Conservation (phyloP, 2,329 filamentous ascomycete genomes). For the Alternaria novae-zelandiae region DNA sequence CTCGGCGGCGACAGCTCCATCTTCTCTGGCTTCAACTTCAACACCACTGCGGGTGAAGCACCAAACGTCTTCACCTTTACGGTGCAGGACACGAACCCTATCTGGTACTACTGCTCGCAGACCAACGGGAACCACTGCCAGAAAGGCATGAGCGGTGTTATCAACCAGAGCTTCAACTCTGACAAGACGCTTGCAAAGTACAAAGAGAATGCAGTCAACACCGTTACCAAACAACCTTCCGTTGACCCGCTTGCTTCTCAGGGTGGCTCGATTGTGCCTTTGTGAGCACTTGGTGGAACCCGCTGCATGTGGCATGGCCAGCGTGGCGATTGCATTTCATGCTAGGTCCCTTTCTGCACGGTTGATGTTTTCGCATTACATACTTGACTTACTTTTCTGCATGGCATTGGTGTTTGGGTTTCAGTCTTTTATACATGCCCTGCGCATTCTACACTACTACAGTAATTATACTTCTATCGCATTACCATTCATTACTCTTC, state of each 20-base stretch:
- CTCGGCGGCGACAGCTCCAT: conserved; percentile 60
- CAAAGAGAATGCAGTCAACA: conserved; percentile 31
- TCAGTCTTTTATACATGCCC: not conserved
- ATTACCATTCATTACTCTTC: too few species aligned
- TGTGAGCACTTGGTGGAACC: conserved; percentile 14
- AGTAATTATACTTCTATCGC: not conserved
- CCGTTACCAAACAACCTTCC: conserved; percentile 32
- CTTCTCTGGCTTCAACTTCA: conserved; percentile 69
- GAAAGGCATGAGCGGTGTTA: conserved; percentile 73
- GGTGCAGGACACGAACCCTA: conserved; percentile 71
- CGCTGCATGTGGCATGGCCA: not conserved
- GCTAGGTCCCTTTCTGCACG: not conserved
- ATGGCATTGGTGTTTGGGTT: not conserved
- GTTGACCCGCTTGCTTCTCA: conserved; percentile 18
- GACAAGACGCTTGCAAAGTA: conserved; percentile 38
- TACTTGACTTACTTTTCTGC: not conserved
- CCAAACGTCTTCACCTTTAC: conserved; percentile 67
- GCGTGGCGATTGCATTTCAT: not conserved
- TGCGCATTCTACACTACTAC: not conserved
- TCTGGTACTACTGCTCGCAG: conserved; percentile 81
- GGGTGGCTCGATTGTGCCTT: conserved; percentile 33
- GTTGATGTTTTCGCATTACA: not conserved
- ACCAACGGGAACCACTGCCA: conserved; percentile 69
- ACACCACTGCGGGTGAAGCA: conserved; percentile 43
- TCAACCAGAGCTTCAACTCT: conserved; percentile 59